Conservation (phyloP, 1,284 basidiomycete genomes). For the Takashimella koratensis region DNA sequence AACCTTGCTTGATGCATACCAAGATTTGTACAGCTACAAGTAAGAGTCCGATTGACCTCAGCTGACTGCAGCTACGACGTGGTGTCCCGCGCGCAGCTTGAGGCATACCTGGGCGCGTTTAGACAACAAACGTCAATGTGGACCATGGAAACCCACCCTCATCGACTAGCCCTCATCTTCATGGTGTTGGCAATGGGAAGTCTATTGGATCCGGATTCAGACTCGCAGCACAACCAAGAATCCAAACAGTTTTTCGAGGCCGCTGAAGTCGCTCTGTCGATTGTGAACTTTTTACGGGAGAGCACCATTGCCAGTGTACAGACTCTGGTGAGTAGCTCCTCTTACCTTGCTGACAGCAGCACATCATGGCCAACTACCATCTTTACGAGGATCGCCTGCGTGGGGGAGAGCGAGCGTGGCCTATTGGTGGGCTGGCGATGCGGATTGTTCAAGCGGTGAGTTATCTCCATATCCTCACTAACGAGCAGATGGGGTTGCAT, state of each 20-base stretch:
- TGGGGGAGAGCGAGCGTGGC: slow-evolving; percentile 31
- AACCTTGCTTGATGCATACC: neutral
- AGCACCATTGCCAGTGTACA: slow-evolving; percentile 32
- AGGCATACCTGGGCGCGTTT: neutral
- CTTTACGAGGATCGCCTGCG: slow-evolving; percentile 1
- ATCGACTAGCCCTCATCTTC: slow-evolving; percentile 2
- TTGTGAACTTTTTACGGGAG: slow-evolving; percentile 22
- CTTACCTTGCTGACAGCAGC: neutral
- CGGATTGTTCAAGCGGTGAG: slow-evolving; percentile 31
- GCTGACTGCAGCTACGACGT: neutral
- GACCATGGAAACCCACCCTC: slow-evolving; percentile 4
- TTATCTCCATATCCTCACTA: neutral
- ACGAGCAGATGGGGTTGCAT: slow-evolving; percentile 33
- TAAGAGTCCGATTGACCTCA: neutral
- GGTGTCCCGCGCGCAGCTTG: neutral
- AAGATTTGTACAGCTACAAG: neutral
- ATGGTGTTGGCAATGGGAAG: slow-evolving; percentile 2
- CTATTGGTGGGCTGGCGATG: slow-evolving; percentile 30
- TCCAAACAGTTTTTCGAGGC: neutral
- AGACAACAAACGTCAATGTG: neutral
- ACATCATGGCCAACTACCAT: slow-evolving; percentile 18
- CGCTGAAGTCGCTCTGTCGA: neutral
- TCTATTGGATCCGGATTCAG: neutral
- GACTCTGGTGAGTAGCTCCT: slow-evolving; percentile 13
- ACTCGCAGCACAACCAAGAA: neutral